A percentile compares a stretch with the other conserved stretches of the same genome.
Conservation (phyloP, 805 yeast species). For the Saccharomycopsis lassenensis region DNA sequence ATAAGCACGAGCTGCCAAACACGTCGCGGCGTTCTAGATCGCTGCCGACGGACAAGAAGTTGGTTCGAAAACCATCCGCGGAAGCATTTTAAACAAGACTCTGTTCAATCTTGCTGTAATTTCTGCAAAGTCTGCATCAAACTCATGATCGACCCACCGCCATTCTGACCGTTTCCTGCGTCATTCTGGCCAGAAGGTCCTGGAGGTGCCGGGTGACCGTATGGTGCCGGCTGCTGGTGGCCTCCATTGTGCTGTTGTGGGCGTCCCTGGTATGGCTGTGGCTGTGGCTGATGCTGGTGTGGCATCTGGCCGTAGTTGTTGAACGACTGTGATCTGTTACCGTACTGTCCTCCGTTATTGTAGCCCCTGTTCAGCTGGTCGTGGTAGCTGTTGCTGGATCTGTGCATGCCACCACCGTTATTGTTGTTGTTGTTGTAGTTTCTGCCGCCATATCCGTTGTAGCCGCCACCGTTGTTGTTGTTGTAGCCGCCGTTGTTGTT, state of each 20-base stretch:
- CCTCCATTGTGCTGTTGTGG: slow-evolving; percentile 16
- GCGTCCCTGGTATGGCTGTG: slow-evolving; percentile 2
- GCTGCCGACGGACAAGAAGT: too few relatives aligned
- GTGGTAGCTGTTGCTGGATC: too few relatives aligned
- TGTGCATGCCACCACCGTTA: slow-evolving; percentile 4
- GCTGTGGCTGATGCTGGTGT: slow-evolving; percentile 1
- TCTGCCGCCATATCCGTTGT: slow-evolving; percentile 18
- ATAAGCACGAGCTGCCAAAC: too few relatives aligned
- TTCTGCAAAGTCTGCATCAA: slow-evolving; percentile 9
- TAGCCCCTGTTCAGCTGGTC: too few relatives aligned
- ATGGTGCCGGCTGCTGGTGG: slow-evolving; percentile 12
- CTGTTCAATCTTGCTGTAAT: slow-evolving; percentile 8
- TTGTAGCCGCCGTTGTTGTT: slow-evolving; percentile 21
- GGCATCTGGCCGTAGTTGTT: slow-evolving; percentile 20
- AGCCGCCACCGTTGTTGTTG: slow-evolving; percentile 21
- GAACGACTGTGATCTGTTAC: too few relatives aligned
- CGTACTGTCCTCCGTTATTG: too few relatives aligned
- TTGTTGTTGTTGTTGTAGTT: slow-evolving; percentile 12
- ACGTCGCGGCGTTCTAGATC: too few relatives aligned
- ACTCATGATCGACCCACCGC: slow-evolving; percentile 4
- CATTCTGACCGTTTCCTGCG: slow-evolving; percentile 1
- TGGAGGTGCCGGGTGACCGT: neutral
- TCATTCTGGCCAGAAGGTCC: slow-evolving; percentile 1
- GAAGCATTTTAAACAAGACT: too few relatives aligned
- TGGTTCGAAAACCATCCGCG: too few relatives aligned